Evolutionary conservation across 805 yeast species (phyloP).

Genomic region (Suhomyces emberorum): DNA sequence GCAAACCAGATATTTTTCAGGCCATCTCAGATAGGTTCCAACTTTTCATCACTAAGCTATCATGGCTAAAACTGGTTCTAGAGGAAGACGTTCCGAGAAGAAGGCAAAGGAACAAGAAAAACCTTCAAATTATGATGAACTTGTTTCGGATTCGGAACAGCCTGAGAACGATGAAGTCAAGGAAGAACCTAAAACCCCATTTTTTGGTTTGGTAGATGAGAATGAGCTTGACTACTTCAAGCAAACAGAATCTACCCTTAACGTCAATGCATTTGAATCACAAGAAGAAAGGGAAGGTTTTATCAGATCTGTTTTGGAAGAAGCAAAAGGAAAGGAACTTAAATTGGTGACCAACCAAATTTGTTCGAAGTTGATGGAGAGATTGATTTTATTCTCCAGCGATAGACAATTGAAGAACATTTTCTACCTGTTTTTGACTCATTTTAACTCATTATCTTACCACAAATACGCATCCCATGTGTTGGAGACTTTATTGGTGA

Average conservation of each 20-base stretch:
- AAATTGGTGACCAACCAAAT: slow-evolving; percentile 92
- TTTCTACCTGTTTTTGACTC: slow-evolving; percentile 67
- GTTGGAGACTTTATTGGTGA: slow-evolving; percentile 75
- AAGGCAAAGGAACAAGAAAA: slow-evolving; percentile 21
- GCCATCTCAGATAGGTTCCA: too few species aligned
- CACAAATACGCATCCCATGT: slow-evolving; percentile 96
- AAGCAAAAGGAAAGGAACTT: slow-evolving; percentile 83
- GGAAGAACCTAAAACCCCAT: slow-evolving; percentile 34
- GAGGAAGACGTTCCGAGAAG: slow-evolving; percentile 44
- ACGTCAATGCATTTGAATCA: slow-evolving; percentile 71
- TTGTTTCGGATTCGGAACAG: slow-evolving; percentile 4
- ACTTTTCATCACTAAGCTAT: too few species aligned
- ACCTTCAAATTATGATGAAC: slow-evolving; percentile 2
- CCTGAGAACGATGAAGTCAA: slow-evolving; percentile 13
- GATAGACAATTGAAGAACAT: slow-evolving; percentile 63
- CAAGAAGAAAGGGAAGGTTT: slow-evolving; percentile 73
- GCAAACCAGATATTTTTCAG: too few species aligned
- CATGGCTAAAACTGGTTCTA: slow-evolving; percentile 17
- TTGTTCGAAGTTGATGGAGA: slow-evolving; percentile 88
- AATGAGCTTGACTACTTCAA: slow-evolving; percentile 88
- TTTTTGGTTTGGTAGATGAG: slow-evolving; percentile 84
- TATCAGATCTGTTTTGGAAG: slow-evolving; percentile 75
- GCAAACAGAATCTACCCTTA: slow-evolving; percentile 83
- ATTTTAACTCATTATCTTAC: slow-evolving; percentile 69
- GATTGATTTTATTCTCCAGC: slow-evolving; percentile 67